Base-by-base conservation (phyloP, 2,329 filamentous ascomycete species). In the Trichoderma cornu-damae region DNA sequence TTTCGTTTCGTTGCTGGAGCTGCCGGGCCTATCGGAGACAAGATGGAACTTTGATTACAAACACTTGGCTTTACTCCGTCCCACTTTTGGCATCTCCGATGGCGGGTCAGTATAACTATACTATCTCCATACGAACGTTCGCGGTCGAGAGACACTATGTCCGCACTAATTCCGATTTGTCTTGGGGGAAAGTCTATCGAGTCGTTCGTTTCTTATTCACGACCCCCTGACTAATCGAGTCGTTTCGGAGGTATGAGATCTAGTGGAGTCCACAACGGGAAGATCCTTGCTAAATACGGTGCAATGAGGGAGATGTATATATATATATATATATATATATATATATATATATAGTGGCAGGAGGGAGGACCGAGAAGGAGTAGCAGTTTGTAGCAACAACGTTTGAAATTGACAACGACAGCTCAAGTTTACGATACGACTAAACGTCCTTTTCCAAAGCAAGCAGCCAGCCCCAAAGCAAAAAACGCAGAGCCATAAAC, bases 111-210 rank as follows among this genome's bases (percentile, higher is more conserved):
- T n/a, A n/a, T n/a, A n/a, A n/a, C n/a, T n/a, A n/a, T n/a, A n/a
- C n/a, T n/a, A n/a, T n/a, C n/a, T n/a, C n/a, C n/a, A n/a, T n/a
- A n/a, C n/a, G n/a, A n/a, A n/a, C n/a, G n/a, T n/a, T n/a, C n/a
- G n/a, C n/a, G 8, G 20, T 24, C 12, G 22, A 55, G 9, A 35
- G 3, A 3, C 5, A 37, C 42, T 55, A 55, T 47, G 42, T 55
- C 52, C 52, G 52, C n/a, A 22, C 32, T 55, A 55, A 47, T 37
- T 55, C 52, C 52, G 52, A 38, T 38, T 55, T 4, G 1, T n/a
- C 3, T 32, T 30, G 24, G 32, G 8, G 7, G 7, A 14, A 26
- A 22, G 26, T 3, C 11, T 16, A 11, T 35, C 52, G 52, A n/a
- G n/a, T n/a, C n/a, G n/a, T n/a, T n/a, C n/a, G n/a, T n/a, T n/a